phyloP scores from a whole-genome alignment of 305 asterid species.

The Solanum hybrid region DNA sequence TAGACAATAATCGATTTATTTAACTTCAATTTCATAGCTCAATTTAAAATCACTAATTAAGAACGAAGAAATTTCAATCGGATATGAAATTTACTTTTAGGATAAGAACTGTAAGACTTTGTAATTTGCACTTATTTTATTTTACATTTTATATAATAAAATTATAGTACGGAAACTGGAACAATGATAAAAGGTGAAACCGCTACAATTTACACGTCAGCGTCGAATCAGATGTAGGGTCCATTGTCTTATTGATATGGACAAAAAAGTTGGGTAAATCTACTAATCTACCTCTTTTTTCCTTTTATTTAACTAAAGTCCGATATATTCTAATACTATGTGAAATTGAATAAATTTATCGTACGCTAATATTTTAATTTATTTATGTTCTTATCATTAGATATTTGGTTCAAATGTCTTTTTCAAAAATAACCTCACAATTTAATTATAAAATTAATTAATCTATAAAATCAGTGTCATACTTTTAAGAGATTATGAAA shows the following conservation, averaged over 20 bases:
- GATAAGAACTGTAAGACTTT: not conserved
- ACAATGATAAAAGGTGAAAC: conserved; percentile 16
- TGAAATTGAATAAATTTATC: not conserved
- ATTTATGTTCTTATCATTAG: not conserved
- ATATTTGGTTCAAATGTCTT: not conserved
- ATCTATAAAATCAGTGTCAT: not conserved
- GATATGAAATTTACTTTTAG: not conserved
- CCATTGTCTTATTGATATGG: not conserved
- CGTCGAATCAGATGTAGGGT: conserved; percentile 25
- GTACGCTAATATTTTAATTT: not conserved
- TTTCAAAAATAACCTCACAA: not conserved
- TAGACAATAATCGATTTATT: too few species aligned
- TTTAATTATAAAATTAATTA: not conserved
- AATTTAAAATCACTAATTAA: too few species aligned
- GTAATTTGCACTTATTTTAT: not conserved
- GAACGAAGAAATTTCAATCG: too few species aligned
- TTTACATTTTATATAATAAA: not conserved
- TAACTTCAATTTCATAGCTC: not conserved
- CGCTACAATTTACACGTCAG: conserved; percentile 16
- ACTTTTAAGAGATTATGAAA: not conserved
- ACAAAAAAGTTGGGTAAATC: not conserved
- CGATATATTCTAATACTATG: not conserved
- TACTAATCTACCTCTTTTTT: not conserved
- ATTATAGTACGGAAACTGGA: not conserved
- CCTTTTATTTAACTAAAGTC: not conserved